Evolutionary conservation across 169 alveolate genomes (phyloP), one percentile per base, ranked within the genome.

Genomic region (Cryptosporidium muris): DNA sequence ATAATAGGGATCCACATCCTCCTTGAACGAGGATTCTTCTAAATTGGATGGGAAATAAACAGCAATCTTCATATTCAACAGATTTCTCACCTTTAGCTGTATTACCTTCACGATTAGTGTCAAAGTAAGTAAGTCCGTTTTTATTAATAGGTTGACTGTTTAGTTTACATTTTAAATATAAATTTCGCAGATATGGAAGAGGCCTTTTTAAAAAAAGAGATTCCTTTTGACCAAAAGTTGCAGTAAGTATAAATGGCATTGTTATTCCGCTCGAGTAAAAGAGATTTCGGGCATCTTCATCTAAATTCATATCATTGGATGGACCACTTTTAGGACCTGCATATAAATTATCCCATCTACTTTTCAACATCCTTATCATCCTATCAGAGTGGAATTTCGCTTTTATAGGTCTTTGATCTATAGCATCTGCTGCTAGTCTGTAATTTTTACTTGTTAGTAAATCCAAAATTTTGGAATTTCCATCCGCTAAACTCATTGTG

Each of bases 211-310:
- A 66, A 53, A 66, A 66, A 14, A 66, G 53, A 2, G 65, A 40
- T n/a, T 66, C 81, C 16, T 53, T 66, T 1, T 42, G 16, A 8
- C 81, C 81, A 37, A 66, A 66, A 38, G 66, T 64, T 1, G 81
- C 51, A 25, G 52, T 66, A 52, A 48, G 51, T 12, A 38, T 66
- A 11, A 66, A 38, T 7, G 81, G 81, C 81, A 66, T 66, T 42
- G 81, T 52, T 11, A 66, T 36, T 4, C 81, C 81, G 51, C 81
- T 66, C 2, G 65, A 52, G 14, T 66, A 66, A 38, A 66, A 66
- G n/a, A 66, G 47, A 47, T 66, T 66, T 52, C 81, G 25, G n/a
- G 81, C 81, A 14, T 66, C 81, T 60, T 66, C 81, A n/a, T 66
- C 81, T 48, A 52, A 52, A 1, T 52, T 52, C 4, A 64, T 56